Evolutionary conservation across 495 filamentous ascomycete genomes (phyloP).

Genomic region (Penicillium subrubescens): DNA sequence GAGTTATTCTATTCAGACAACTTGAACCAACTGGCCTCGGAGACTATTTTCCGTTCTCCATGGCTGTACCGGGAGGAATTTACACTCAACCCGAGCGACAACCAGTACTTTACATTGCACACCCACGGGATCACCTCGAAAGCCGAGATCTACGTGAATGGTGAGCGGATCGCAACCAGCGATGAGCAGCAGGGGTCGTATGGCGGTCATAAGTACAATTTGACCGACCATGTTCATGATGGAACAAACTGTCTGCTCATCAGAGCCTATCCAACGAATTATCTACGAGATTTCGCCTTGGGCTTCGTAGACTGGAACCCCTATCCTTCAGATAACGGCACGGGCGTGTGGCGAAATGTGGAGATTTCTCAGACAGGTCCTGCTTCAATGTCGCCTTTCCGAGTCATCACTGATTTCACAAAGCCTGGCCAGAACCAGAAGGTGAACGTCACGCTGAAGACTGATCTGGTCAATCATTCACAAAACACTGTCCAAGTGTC

Average conservation of each 20-base stretch:
- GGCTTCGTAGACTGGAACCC: slow-evolving; percentile 72
- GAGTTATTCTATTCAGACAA: slow-evolving; percentile 61
- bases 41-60: slow-evolving; percentile 51
- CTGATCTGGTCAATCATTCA: slow-evolving; percentile 53
- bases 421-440: slow-evolving; percentile 23
- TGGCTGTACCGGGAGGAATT: slow-evolving; percentile 68
- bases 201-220: slow-evolving; percentile 55
- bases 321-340: slow-evolving; percentile 59
- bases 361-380: slow-evolving; percentile 59
- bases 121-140: slow-evolving; percentile 63
- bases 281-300: slow-evolving; percentile 58
- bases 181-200: slow-evolving; percentile 58
- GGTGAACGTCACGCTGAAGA: slow-evolving; percentile 47
- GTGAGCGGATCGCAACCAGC: slow-evolving; percentile 50
- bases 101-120: slow-evolving; percentile 52
- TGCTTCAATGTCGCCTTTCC: slow-evolving; percentile 50
- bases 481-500: slow-evolving; percentile 35
- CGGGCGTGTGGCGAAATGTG: slow-evolving; percentile 64
- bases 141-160: slow-evolving; percentile 65
- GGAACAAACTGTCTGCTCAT: slow-evolving; percentile 55
- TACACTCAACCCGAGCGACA: slow-evolving; percentile 34
- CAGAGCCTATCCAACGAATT: slow-evolving; percentile 58
- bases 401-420: slow-evolving; percentile 49
- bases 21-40: slow-evolving; percentile 43
- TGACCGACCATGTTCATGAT: slow-evolving; percentile 44